A percentile compares a stretch with the other conserved stretches of the same genome.
Conservation (phyloP, 1,139 yeast genomes). For the Meyerozyma athensensis region DNA sequence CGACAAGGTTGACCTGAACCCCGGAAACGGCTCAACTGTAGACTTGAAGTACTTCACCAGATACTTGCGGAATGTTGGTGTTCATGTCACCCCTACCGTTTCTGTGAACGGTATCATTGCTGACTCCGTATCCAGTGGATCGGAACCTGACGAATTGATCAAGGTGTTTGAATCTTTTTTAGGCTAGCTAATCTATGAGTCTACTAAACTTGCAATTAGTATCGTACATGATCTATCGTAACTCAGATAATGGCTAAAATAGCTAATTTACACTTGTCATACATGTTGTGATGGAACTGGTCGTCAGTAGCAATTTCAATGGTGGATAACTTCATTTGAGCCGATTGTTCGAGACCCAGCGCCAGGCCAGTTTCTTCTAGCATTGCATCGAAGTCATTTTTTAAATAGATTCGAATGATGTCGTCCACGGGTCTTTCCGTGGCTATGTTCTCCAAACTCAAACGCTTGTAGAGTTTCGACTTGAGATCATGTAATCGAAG, state of each 20-base stretch:
- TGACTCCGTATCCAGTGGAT: slow-evolving; percentile 35
- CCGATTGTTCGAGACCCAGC: slow-evolving; percentile 6
- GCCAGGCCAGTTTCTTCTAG: slow-evolving; percentile 10
- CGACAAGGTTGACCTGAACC: slow-evolving; percentile 36
- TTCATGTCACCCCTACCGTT: slow-evolving; percentile 85
- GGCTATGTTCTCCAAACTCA: slow-evolving; percentile 25
- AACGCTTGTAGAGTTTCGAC: slow-evolving; percentile 60
- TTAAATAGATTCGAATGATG: slow-evolving; percentile 9
- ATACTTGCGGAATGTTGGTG: slow-evolving; percentile 70
- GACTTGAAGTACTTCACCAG: slow-evolving; percentile 74
- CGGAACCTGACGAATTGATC: slow-evolving; percentile 29
- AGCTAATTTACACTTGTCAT: slow-evolving; percentile 16
- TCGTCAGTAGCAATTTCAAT: slow-evolving; percentile 13
- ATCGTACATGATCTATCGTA: slow-evolving; percentile 1
- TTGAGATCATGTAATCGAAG: slow-evolving; percentile 59
- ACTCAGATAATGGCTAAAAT: slow-evolving; percentile 6
- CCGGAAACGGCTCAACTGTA: slow-evolving; percentile 53
- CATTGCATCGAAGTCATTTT: slow-evolving; percentile 15
- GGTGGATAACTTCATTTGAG: neutral
- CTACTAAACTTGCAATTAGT: neutral
- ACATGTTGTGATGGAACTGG: slow-evolving; percentile 13
- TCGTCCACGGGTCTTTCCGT: slow-evolving; percentile 5
- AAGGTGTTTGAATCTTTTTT: slow-evolving; percentile 19
- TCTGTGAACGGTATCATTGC: slow-evolving; percentile 60
- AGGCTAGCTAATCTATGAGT: neutral